These are phyloP conservation scores for Phytophthora quininea DNA, from an alignment of 352 stramenopile genomes.

Conservation along the genomic window DNA sequence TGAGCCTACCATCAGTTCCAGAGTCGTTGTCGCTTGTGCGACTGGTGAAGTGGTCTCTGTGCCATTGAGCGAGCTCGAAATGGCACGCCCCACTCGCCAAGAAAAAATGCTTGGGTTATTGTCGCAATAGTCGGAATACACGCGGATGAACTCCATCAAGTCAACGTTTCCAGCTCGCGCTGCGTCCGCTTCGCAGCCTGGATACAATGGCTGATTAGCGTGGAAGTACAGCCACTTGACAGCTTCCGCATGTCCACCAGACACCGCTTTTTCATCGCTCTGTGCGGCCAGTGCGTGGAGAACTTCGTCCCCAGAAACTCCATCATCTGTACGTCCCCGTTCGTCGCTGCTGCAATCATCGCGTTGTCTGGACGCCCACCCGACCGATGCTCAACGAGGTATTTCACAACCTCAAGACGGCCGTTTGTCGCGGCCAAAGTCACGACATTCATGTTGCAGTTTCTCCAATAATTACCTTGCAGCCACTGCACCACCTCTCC, in stretches of 20 bases:
- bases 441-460: not conserved
- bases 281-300: too few relatives aligned
- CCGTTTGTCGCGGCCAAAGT: not conserved
- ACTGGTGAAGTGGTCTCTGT: not conserved
- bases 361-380: not conserved
- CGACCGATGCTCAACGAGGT: not conserved
- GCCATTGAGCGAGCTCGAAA: not conserved
- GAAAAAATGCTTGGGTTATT: not conserved
- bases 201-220: too few relatives aligned
- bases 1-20: too few relatives aligned
- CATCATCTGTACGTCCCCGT: not conserved
- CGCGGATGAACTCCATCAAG: not conserved
- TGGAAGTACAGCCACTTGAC: too few relatives aligned
- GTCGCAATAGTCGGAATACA: not conserved
- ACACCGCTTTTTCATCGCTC: too few relatives aligned
- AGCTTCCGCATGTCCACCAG: too few relatives aligned
- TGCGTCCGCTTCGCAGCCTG: too few relatives aligned
- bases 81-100: not conserved
- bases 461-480: not conserved
- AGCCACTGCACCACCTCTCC: not conserved
- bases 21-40: too few relatives aligned
- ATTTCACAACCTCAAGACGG: not conserved
- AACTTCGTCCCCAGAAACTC: not conserved
- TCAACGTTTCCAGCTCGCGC: not conserved
- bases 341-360: not conserved